phyloP scores from a whole-genome alignment of 2,329 filamentous ascomycete genomes.

The Alternaria ventricosa region DNA sequence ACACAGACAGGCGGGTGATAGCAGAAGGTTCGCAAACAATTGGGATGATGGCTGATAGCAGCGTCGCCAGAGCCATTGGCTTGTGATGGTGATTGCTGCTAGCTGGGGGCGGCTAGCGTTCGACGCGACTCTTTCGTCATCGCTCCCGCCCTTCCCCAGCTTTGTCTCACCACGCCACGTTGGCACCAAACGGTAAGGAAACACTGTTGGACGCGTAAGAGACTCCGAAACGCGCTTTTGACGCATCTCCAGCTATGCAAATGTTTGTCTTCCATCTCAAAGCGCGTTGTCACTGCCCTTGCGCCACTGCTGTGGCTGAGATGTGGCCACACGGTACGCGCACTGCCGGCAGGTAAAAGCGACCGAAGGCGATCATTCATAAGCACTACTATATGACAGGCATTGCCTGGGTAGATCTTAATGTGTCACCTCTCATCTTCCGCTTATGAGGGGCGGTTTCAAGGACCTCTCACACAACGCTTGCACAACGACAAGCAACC shows the following conservation, averaged over 20 bases:
- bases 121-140: slow-evolving; percentile 25
- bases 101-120: slow-evolving; percentile 21
- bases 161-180: slow-evolving; percentile 11
- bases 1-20: slow-evolving; percentile 5
- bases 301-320: not conserved
- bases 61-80: slow-evolving; percentile 18
- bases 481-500: not conserved
- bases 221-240: not conserved
- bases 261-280: not conserved
- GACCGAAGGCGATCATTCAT: not conserved
- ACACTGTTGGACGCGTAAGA: not conserved
- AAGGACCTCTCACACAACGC: not conserved
- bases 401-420: not conserved
- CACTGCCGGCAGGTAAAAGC: not conserved
- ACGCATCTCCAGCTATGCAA: not conserved
- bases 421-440: not conserved
- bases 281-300: not conserved
- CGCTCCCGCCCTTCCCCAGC: slow-evolving; percentile 19
- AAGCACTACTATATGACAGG: not conserved
- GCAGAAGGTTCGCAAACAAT: slow-evolving; percentile 10
- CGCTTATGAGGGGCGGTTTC: not conserved
- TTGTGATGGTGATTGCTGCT: slow-evolving; percentile 33
- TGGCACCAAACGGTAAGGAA: not conserved
- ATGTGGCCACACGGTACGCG: not conserved
- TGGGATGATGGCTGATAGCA: slow-evolving; percentile 13